These are phyloP conservation scores for Leucosporidium creatinivorum DNA, from an alignment of 768 basidiomycete genomes.

Conservation along the genomic window DNA sequence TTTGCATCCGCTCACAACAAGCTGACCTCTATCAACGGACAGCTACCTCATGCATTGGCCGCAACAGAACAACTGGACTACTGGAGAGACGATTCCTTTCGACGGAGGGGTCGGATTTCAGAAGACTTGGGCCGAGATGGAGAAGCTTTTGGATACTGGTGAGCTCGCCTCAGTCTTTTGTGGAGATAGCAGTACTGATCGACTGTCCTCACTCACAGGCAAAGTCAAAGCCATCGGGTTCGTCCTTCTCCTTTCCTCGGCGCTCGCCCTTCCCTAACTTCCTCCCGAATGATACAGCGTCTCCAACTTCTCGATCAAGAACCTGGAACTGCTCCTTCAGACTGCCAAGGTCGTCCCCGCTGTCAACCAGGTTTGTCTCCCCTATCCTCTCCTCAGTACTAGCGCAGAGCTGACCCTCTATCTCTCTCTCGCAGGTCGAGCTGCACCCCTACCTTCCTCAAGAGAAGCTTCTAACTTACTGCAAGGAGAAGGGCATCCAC, in stretches of 20 bases:
- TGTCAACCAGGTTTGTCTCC: constrained; percentile 59
- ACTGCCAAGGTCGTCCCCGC: constrained; percentile 60
- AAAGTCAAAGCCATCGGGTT: constrained; percentile 65
- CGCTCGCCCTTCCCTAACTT: constrained; percentile 35
- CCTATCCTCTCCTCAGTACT: constrained; percentile 55
- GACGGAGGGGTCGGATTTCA: constrained; percentile 34
- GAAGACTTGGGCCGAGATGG: too few species aligned
- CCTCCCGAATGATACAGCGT: constrained; percentile 47
- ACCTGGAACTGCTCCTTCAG: constrained; percentile 63
- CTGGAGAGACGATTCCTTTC: constrained; percentile 31
- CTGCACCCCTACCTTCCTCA: constrained; percentile 63
- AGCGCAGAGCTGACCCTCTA: constrained; percentile 59
- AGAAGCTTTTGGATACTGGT: constrained; percentile 44
- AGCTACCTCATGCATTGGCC: constrained; percentile 47
- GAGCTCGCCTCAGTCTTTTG: background rate
- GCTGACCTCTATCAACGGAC: too few species aligned
- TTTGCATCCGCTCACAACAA: too few species aligned
- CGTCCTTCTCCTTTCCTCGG: too few species aligned
- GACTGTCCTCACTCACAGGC: constrained; percentile 44
- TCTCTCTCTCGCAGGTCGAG: constrained; percentile 52
- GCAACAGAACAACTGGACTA: constrained; percentile 37
- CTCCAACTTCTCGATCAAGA: constrained; percentile 64
- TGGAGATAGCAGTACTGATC: constrained; percentile 45
- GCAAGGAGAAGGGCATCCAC: constrained; percentile 54
- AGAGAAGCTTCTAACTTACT: constrained; percentile 52